A percentile compares a stretch with the other conserved stretches of the same genome.
Conservation (phyloP, 2,329 filamentous ascomycete genomes). For the Akanthomyces dipterigenus region DNA sequence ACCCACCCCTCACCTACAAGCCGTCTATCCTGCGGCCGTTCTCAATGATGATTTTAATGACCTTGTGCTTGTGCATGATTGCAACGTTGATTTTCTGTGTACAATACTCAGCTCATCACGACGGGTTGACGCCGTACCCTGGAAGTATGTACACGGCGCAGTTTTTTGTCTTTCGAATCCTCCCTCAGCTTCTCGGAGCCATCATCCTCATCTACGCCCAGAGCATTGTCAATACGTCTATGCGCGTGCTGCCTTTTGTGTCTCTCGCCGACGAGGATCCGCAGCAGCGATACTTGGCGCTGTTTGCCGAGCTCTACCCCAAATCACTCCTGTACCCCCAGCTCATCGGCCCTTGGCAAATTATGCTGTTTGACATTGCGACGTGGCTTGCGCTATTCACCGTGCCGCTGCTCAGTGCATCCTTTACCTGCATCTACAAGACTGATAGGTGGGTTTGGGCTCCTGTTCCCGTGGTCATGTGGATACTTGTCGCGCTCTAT, state of each 20-base stretch:
- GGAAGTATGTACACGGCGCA: constrained; percentile 60
- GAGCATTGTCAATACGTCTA: constrained; percentile 64
- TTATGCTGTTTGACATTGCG: constrained; percentile 59
- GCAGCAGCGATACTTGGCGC: constrained; percentile 52
- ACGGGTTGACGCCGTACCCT: constrained; percentile 62
- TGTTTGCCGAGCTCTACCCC: constrained; percentile 64
- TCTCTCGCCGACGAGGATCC: constrained; percentile 63
- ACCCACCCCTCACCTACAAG: constrained; percentile 57
- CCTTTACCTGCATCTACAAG: constrained; percentile 60
- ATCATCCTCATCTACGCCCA: constrained; percentile 71
- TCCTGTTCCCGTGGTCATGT: constrained; percentile 68
- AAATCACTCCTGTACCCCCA: constrained; percentile 59
- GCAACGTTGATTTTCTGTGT: constrained; percentile 66
- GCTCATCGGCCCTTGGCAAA: constrained; percentile 54
- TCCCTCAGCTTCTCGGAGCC: constrained; percentile 71
- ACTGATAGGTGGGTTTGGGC: constrained; percentile 69
- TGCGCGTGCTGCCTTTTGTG: constrained; percentile 70
- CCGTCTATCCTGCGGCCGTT: constrained; percentile 64
- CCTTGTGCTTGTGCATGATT: constrained; percentile 63
- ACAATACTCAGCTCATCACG: constrained; percentile 54
- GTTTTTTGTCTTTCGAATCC: constrained; percentile 81
- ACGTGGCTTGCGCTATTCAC: constrained; percentile 77
- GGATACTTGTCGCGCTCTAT: constrained; percentile 72
- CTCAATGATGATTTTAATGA: constrained; percentile 54
- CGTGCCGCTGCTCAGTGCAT: constrained; percentile 71